A percentile compares a stretch with the other conserved stretches of the same genome.
phyloP scores from a whole-genome alignment of 495 filamentous ascomycete species.

The Aspergillus egyptiacus region DNA sequence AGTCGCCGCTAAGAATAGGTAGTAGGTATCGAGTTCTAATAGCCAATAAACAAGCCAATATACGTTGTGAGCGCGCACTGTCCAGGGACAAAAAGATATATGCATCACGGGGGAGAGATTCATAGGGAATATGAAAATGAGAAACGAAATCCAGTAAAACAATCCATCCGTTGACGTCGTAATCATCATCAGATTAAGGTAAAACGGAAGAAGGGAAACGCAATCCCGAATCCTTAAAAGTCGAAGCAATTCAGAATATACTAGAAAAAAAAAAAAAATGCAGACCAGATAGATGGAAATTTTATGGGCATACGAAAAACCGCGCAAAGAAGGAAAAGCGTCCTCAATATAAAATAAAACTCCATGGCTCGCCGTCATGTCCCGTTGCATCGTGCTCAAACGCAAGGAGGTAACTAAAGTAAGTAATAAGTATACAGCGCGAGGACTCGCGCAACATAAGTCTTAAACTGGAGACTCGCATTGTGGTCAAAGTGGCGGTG shows the following conservation, averaged over 20 bases:
- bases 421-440: conserved; percentile 16
- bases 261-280: conserved; percentile 4
- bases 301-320: background rate
- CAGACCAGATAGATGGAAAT: background rate
- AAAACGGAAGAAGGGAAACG: background rate
- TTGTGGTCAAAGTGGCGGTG: background rate
- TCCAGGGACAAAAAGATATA: background rate
- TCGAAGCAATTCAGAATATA: background rate
- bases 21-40: background rate
- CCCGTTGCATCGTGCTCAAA: conserved; percentile 13
- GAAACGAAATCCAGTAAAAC: conserved; percentile 7
- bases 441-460: conserved; percentile 5
- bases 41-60: no score
- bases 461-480: no score
- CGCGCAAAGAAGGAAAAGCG: background rate
- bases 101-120: background rate
- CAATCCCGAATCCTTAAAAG: background rate
- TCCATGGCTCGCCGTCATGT: conserved; percentile 19
- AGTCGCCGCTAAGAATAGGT: conserved; percentile 22
- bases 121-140: conserved; percentile 4
- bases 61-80: no score
- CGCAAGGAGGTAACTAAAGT: conserved; percentile 6
- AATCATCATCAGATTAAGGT: conserved; percentile 10
- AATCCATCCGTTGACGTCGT: conserved; percentile 12
- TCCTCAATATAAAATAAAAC: conserved; percentile 5